Base-by-base conservation (phyloP, 805 yeast genomes). In the Yamadazyma akitaensis region DNA sequence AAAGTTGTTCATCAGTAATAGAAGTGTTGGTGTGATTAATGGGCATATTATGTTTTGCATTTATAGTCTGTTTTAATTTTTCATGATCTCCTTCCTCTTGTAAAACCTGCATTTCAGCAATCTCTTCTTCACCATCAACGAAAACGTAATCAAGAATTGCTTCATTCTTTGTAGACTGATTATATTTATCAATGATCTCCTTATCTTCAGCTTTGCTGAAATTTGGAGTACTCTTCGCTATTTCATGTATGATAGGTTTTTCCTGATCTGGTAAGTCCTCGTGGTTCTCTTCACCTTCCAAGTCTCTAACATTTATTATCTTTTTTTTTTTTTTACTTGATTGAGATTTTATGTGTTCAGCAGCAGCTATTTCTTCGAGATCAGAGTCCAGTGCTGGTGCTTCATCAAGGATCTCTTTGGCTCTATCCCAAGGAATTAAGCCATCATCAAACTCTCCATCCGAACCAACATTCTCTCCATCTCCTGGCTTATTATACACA, bases 91-190 rank as follows among this genome's bases (percentile, higher is more conserved):
- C 71, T 42, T 82, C 88, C 61, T 94, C 99, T 37, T 77, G 75
- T 36, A 74, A 72, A 40, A 92, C 64, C 53, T 84, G 85, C 30
- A 79, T 73, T 2, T 77, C 75, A 3, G 89, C 61, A 17, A 80
- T 79, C 31, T 80, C 82, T 47, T 89, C 96, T 48, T 91, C 97
- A 14, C 82, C 84, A 44, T 87, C 90, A 19, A 81, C 81, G 60
- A 85, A 85, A 45, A 80, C 87, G 55, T 84, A 85, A 44, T 82
- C 86, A 30, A 77, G 61, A 2, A 64, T 47, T 16, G 54, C 56
- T 10, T 61, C 61, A 25, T 50, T 54, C 39, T 55, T 49, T 19
- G 21, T 25, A 14, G 12, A 14, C 12, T n/a, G 34, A 8, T 25
- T 14, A 10, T 36, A 10, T 18, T 3, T 16, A n/a, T 38, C 17